Evolutionary conservation across 768 basidiomycete species (phyloP).

Genomic region (Russula compacta): DNA sequence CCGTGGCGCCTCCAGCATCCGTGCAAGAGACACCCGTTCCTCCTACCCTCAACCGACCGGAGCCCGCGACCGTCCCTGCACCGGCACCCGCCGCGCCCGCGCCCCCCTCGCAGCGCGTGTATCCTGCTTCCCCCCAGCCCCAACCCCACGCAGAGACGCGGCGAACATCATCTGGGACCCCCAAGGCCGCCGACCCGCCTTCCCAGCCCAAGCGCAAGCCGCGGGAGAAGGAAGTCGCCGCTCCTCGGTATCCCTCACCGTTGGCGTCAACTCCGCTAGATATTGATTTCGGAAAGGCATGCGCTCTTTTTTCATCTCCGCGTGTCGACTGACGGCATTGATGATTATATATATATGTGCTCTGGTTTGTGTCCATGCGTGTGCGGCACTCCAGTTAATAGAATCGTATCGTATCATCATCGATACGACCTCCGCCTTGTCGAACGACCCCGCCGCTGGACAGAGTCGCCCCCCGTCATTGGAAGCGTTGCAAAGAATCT

Average conservation of each 20-base stretch:
- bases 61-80: slow-evolving; percentile 17
- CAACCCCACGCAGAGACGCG: slow-evolving; percentile 24
- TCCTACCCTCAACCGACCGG: slow-evolving; percentile 4
- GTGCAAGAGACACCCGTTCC: slow-evolving; percentile 9
- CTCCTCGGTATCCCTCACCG: slow-evolving; percentile 23
- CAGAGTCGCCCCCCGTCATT: slow-evolving; percentile 22
- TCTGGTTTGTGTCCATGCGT: neutral
- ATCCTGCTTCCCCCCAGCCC: slow-evolving; percentile 25
- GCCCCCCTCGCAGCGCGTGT: slow-evolving; percentile 26
- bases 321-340: neutral
- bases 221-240: slow-evolving; percentile 29
- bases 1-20: slow-evolving; percentile 1
- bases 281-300: slow-evolving; percentile 38
- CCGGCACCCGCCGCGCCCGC: slow-evolving; percentile 15
- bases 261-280: slow-evolving; percentile 23
- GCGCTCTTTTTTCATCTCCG: slow-evolving; percentile 1
- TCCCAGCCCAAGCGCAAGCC: slow-evolving; percentile 30
- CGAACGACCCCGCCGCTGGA: slow-evolving; percentile 21
- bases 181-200: slow-evolving; percentile 8
- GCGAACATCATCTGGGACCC: slow-evolving; percentile 25
- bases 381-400: slow-evolving; percentile 27
- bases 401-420: slow-evolving; percentile 39
- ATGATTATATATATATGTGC: neutral
- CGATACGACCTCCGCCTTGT: slow-evolving; percentile 30
- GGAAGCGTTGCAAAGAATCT: slow-evolving; percentile 35